Evolutionary conservation across 2,329 filamentous ascomycete genomes (phyloP).

Genomic region (Pseudogymnoascus sp.): DNA sequence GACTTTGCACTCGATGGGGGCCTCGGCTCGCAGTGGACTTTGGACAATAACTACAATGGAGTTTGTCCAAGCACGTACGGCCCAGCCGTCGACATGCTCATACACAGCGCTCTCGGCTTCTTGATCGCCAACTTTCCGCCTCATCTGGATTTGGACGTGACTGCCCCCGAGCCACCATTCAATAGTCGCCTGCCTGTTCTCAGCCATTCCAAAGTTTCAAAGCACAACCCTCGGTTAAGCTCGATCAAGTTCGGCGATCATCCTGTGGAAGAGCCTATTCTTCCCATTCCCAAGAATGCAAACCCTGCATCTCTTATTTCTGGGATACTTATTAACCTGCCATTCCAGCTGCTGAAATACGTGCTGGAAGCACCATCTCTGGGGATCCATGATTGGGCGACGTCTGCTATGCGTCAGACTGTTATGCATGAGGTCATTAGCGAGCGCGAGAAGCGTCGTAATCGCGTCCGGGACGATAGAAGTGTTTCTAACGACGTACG

Average conservation of each 20-base stretch:
- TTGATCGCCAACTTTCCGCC: conserved; percentile 51
- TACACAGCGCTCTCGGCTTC: conserved; percentile 50
- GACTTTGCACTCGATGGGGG: conserved; percentile 48
- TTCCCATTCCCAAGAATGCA: conserved; percentile 22
- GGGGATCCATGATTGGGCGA: conserved; percentile 43
- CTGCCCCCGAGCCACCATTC: conserved; percentile 37
- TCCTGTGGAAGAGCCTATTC: conserved; percentile 34
- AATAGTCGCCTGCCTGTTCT: conserved; percentile 38
- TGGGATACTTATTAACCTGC: conserved; percentile 59
- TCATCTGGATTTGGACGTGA: conserved; percentile 50
- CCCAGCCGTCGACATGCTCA: conserved; percentile 44
- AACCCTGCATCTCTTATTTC: conserved; percentile 43
- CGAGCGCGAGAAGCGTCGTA: conserved; percentile 50
- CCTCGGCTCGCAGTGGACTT: conserved; percentile 30
- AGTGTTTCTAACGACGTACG: conserved; percentile 23
- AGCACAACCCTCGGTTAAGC: conserved; percentile 46
- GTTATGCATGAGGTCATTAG: conserved; percentile 42
- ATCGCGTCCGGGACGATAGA: conserved; percentile 18
- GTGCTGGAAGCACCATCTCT: conserved; percentile 54
- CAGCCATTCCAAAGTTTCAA: conserved; percentile 23
- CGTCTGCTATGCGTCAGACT: conserved; percentile 36
- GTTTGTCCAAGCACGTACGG: conserved; percentile 41
- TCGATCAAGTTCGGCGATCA: conserved; percentile 64
- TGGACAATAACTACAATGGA: conserved; percentile 23
- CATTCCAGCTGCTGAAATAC: conserved; percentile 57